phyloP scores from a whole-genome alignment of 345 rosid species.

The Eucalyptus regnans region DNA sequence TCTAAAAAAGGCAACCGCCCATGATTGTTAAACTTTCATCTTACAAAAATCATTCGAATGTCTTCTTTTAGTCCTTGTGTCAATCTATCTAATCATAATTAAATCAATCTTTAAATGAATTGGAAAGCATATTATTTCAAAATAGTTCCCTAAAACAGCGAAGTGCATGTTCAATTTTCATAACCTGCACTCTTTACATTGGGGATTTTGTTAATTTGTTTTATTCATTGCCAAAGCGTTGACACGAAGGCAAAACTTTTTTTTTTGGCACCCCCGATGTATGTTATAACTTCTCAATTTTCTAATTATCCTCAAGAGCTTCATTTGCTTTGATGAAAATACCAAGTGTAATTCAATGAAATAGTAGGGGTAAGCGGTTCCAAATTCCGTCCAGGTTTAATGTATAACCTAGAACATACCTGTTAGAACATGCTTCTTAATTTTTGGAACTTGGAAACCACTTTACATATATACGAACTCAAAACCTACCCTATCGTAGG shows the following conservation, averaged over 20 bases:
- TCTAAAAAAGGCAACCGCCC: not conserved
- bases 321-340: not conserved
- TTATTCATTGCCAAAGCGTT: not conserved
- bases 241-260: not conserved
- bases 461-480: no score
- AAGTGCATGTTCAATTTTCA: not conserved
- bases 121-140: not conserved
- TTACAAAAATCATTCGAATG: not conserved
- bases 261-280: no score
- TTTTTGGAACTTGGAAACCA: no score
- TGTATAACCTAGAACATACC: no score
- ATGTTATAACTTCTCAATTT: no score
- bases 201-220: no score
- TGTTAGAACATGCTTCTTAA: fast-evolving
- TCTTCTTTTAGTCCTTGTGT: not conserved
- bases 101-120: not conserved
- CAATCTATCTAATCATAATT: not conserved
- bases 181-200: not conserved
- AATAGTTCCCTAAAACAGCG: not conserved
- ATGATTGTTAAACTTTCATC: not conserved
- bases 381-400: no score
- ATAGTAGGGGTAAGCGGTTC: no score
- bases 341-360: not conserved
- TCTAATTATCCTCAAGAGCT: not conserved
- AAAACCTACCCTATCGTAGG: no score